Base-by-base conservation (phyloP, 148 eudicot species). In the Talinum fruticosum region DNA sequence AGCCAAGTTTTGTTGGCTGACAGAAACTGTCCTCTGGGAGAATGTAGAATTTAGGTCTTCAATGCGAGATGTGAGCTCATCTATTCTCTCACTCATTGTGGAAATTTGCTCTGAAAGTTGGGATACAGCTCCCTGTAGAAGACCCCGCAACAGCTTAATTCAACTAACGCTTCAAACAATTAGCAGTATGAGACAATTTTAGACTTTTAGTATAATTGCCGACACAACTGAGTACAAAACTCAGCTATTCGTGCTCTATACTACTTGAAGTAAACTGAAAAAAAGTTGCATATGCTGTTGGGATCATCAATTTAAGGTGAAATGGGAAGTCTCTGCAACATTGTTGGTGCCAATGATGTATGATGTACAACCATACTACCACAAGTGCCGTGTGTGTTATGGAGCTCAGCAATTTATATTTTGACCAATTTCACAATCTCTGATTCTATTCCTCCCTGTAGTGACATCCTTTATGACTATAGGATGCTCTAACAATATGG, bases 91-190 rank as follows among this genome's bases (percentile, higher is more conserved):
- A 76, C 88, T 96, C 74, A 96, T 85, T 14, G 99, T 90, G 36
- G 90, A 88, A 71, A 96, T 93, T 79, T 96, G 97, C 47, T 96
- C 99, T 12, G 93, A 87, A 12, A 96, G 90, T 82, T 89, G 97
- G 75, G 87, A 86, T 51, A 91, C 83, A 26, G 88, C 87, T 74
- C 93, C 97, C 99, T 96, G 83, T 65, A 80, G 73, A 71, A 84
- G 4, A 74, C 30, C 71, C 49, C 74, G 37, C 44, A 23, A 45
- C n/a, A 61, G 18, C 28, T 35, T 49, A 24, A 61, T 34, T 47
- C 29, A 32, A 64, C 28, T 28, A 28, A 71, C 24, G 32, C 36
- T 29, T 45, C 29, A 6, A 26, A 72, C 24, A 8, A 72, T n/a
- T 16, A 10, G 13, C 33, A 62, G 34, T 62, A 62, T 29, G 6